A percentile compares a stretch with the other conserved stretches of the same genome.
Conservation (phyloP, 345 rosid genomes). For the Syzygium grande region DNA sequence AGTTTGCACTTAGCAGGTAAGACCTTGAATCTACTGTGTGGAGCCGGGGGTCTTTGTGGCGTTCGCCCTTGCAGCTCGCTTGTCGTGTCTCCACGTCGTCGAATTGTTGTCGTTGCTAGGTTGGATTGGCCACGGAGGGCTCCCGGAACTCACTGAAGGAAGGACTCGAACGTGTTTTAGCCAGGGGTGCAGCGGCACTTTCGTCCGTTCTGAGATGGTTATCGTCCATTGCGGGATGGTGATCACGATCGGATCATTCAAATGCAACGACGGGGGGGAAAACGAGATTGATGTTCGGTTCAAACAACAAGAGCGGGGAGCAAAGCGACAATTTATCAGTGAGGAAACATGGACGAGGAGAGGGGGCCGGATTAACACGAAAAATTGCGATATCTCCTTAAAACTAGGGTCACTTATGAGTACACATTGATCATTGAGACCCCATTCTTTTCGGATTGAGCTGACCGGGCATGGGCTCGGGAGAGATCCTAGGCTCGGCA, state of each 20-base stretch:
- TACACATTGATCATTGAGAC: background rate
- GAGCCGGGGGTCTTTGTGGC: fast-evolving
- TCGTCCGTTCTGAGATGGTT: background rate
- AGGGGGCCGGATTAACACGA: background rate
- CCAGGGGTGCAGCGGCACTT: background rate
- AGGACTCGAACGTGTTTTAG: background rate
- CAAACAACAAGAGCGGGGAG: background rate
- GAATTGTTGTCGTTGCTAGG: background rate
- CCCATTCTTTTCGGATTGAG: background rate
- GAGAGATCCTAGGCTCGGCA: background rate
- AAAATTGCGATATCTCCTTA: no score
- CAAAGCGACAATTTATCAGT: fast-evolving
- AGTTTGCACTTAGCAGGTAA: no score
- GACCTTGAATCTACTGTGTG: background rate
- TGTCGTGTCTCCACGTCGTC: background rate
- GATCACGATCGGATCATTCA: background rate
- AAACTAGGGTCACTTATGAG: no score
- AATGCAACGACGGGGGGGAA: background rate
- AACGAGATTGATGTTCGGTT: background rate
- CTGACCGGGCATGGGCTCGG: fast-evolving
- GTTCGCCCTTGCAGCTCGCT: background rate
- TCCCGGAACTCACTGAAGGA: background rate
- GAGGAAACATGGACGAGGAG: background rate
- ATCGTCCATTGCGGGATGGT: background rate
- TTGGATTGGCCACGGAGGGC: fast-evolving